These are phyloP conservation scores for Xanthoparmelia taractica DNA, from an alignment of 495 filamentous ascomycete genomes.

Conservation along the genomic window DNA sequence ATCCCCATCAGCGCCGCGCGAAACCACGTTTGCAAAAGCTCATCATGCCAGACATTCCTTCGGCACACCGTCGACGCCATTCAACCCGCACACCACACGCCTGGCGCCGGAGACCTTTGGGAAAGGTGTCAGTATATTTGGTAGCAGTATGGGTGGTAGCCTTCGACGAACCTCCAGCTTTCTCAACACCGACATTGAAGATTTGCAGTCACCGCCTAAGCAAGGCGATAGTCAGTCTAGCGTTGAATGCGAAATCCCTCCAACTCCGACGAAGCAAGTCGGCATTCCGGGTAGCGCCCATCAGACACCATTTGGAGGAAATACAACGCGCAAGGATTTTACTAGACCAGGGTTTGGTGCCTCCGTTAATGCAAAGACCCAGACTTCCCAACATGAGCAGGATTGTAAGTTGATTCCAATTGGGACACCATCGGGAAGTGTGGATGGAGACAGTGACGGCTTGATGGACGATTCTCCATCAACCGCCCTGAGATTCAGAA, in stretches of 20 bases:
- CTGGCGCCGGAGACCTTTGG: conserved; percentile 53
- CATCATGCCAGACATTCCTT: conserved; percentile 56
- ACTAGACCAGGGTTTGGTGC: conserved; percentile 9
- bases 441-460: conserved; percentile 28
- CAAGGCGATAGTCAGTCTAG: conserved; percentile 52
- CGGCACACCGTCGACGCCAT: conserved; percentile 54
- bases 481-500: conserved; percentile 28
- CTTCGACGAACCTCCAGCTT: conserved; percentile 63
- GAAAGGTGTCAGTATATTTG: conserved; percentile 61
- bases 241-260: conserved; percentile 69
- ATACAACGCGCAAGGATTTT: conserved; percentile 3
- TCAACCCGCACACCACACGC: conserved; percentile 42
- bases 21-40: conserved; percentile 48
- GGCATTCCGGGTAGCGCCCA: conserved; percentile 34
- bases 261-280: conserved; percentile 82
- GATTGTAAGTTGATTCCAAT: conserved; percentile 32
- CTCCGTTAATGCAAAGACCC: conserved; percentile 3
- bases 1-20: conserved; percentile 46
- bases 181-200: conserved; percentile 70
- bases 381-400: conserved; percentile 13
- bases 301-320: conserved; percentile 15
- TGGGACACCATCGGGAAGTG: conserved; percentile 22
- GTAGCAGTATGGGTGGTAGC: conserved; percentile 44
- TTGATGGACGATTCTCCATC: conserved; percentile 35
- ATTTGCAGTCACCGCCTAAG: conserved; percentile 48